Evolutionary conservation across 805 yeast species (phyloP).

Genomic region (Starmerella sp.): DNA sequence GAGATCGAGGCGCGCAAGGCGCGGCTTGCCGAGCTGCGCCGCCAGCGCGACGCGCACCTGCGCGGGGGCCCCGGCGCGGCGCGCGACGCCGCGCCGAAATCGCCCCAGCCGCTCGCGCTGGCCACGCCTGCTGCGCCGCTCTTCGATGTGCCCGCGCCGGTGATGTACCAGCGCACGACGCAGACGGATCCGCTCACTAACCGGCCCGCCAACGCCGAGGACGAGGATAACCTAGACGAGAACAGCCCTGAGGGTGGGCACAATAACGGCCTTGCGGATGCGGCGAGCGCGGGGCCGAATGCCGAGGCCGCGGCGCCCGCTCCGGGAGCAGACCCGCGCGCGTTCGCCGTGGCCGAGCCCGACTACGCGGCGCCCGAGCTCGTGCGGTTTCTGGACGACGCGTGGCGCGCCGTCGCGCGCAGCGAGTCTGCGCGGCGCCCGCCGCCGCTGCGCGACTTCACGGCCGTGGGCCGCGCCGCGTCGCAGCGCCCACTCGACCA

Average conservation of each 20-base stretch:
- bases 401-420: slow-evolving; percentile 29
- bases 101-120: background rate
- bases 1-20: slow-evolving; percentile 45
- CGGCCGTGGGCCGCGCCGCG: slow-evolving; percentile 13
- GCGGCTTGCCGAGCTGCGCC: slow-evolving; percentile 41
- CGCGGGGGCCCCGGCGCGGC: background rate
- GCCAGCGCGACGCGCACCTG: slow-evolving; percentile 32
- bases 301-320: too few relatives aligned
- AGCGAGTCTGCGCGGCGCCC: background rate
- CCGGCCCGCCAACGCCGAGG: too few relatives aligned
- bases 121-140: background rate
- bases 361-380: slow-evolving; percentile 6
- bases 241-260: too few relatives aligned
- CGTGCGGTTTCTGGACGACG: slow-evolving; percentile 23
- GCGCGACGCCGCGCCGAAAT: slow-evolving; percentile 11
- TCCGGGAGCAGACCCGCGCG: too few relatives aligned
- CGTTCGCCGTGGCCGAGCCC: background rate
- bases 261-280: too few relatives aligned
- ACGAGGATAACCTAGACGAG: too few relatives aligned
- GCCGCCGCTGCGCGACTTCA: background rate
- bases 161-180: background rate
- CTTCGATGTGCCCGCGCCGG: slow-evolving; percentile 1
- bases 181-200: slow-evolving; percentile 5
- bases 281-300: too few relatives aligned
- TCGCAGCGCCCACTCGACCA: slow-evolving; percentile 25